Evolutionary conservation across 2,329 filamentous ascomycete species (phyloP).

Genomic region (Ramichloridium luteum): DNA sequence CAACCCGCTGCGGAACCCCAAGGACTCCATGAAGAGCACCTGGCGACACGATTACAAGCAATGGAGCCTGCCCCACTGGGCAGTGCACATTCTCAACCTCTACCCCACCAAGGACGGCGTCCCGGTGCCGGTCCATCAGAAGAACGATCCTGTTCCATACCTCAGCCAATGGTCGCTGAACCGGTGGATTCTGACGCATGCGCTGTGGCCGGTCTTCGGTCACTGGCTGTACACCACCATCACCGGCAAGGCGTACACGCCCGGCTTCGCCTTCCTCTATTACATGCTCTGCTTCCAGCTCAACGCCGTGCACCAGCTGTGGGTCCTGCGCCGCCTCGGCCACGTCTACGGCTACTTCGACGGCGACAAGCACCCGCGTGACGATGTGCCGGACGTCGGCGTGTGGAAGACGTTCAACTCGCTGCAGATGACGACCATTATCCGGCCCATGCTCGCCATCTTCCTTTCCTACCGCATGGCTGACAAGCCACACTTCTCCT

Average conservation of each 20-base stretch:
- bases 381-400: constrained; percentile 30
- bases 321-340: constrained; percentile 28
- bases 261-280: constrained; percentile 24
- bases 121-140: constrained; percentile 28
- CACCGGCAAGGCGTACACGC: constrained; percentile 22
- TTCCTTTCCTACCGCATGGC: constrained; percentile 11
- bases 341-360: constrained; percentile 32
- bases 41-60: constrained; percentile 10
- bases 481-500: constrained; percentile 9
- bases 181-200: constrained; percentile 30
- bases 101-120: constrained; percentile 13
- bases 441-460: constrained; percentile 12
- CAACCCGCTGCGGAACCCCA: constrained; percentile 4
- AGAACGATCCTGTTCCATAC: constrained; percentile 32
- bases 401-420: constrained; percentile 13
- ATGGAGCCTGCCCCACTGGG: constrained; percentile 10
- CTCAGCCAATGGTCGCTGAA: constrained; percentile 27
- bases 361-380: constrained; percentile 33
- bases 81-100: constrained; percentile 10
- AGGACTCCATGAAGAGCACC: constrained; percentile 16
- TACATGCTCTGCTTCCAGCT: constrained; percentile 31
- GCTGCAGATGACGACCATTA: constrained; percentile 9
- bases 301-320: constrained; percentile 30
- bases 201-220: constrained; percentile 26
- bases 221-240: constrained; percentile 27